Evolutionary conservation across 441 rosid species (phyloP), one percentile per base, ranked within the genome.

Genomic region (Erodium trifolium): DNA sequence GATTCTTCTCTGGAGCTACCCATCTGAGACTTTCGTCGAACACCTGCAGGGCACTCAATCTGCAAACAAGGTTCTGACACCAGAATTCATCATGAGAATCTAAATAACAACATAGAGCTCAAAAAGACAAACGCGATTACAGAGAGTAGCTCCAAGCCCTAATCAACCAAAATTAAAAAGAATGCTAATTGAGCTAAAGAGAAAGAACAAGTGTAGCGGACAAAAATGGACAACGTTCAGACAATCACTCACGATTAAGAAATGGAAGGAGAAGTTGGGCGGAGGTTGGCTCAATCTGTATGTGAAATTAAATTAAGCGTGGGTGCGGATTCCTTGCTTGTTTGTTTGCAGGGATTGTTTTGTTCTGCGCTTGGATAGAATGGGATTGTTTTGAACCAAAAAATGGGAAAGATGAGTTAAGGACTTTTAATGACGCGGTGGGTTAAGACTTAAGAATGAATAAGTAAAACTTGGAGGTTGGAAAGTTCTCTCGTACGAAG

Each of bases 1-100:
- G 98, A 91, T 75, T 81, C 81, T 80, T 86, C 97, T 70, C 94
- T 77, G 14, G 92, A 82, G 78, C 82, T 78, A 78, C 88, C 84
- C 97, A 90, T 83, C 71, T 51, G 64, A 75, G 63, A 19, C 62
- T 55, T 55, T 55, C 62, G 62, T 55, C 62, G 11, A 55, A 55
- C 62, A 55, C 23, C 62, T 55, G 8, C 62, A 16, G 19, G 19
- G 10, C 62, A 55, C 62, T 55, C 62, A 18, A 55, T 55, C 62
- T 19, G 23, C 16, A 10, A 55, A 55, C 9, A 5, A 55, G 19
- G 62, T 55, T 16, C 19, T 17, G 10, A 17, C 0, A 55, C 62
- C 62, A 17, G 0, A 55, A 55, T 55, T 17, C 62, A 55, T 18
- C 9, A 55, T 55, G 9, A 55, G 62, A 18, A 16, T 5, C 62